Evolutionary conservation across 2,329 filamentous ascomycete species (phyloP), one percentile per base, ranked within the genome.

Genomic region (Pseudonectria buxi): DNA sequence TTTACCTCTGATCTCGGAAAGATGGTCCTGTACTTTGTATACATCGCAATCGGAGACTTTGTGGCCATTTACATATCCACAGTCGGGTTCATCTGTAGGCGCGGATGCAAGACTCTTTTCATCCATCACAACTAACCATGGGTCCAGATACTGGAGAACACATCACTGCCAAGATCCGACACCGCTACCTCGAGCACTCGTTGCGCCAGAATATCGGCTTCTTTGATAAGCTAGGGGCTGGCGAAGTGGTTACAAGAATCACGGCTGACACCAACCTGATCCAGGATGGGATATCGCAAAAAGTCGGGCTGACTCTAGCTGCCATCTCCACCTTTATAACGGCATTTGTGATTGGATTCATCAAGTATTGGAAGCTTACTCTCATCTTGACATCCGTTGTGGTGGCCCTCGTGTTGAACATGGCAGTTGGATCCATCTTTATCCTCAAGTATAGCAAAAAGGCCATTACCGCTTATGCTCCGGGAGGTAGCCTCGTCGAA

Each of bases 181-280:
- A 64, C 18, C 55, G 58, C 11, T 73, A 70, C 40, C 56, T 74
- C 11, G 58, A 64, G 24, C 52, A 59, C 15, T 56, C 64, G 2
- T 52, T 74, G 4, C 53, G 68, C 3, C 67, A 74, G 41, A 69
- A 73, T 33, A 63, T 74, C 14, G 62, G 60, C 43, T 68, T 66
- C 45, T 74, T 72, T 36, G 72, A 76, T 43, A 46, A 54, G 15
- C 42, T 53, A 7, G 57, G 54, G 24, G 34, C 36, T 14, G 64
- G 62, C 2, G 63, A 62, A 4, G 50, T 63, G 7, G 34, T 39
- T 2, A 40, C 35, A 1, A 30, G 38, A 10, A 89, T 92, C 49
- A 92, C 86, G 0, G 80, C 85, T 6, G 86, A 94, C 57, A 88
- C 83, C 16, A 90, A 90, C 53, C 64, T 89, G 33, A 77, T 94